phyloP scores from a whole-genome alignment of 2,329 filamentous ascomycete species.

The Calonectria multiphialidica region DNA sequence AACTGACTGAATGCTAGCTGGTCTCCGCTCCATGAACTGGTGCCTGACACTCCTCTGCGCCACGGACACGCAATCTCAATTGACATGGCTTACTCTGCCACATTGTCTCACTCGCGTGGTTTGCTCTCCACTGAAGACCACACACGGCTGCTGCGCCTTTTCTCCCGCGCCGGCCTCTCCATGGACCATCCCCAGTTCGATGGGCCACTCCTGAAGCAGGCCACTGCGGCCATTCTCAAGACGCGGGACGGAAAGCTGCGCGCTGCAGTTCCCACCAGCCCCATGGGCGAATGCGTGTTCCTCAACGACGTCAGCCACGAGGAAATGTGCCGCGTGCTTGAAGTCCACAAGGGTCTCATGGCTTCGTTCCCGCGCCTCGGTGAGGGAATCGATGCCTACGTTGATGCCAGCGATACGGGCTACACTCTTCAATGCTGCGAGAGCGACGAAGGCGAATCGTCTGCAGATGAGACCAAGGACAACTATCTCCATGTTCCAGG shows the following conservation, averaged over 20 bases:
- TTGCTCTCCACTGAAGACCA: slow-evolving; percentile 72
- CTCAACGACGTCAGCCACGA: slow-evolving; percentile 74
- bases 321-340: slow-evolving; percentile 72
- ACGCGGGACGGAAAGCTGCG: slow-evolving; percentile 77
- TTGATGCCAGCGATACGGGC: slow-evolving; percentile 77
- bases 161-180: slow-evolving; percentile 77
- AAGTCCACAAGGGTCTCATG: slow-evolving; percentile 73
- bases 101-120: slow-evolving; percentile 73
- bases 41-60: slow-evolving; percentile 75
- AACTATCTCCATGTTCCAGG: background rate
- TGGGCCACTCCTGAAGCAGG: slow-evolving; percentile 73
- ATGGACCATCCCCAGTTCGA: slow-evolving; percentile 80
- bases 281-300: slow-evolving; percentile 75
- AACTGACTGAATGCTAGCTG: slow-evolving; percentile 57
- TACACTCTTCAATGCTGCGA: slow-evolving; percentile 51
- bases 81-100: slow-evolving; percentile 82
- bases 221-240: slow-evolving; percentile 76
- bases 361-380: slow-evolving; percentile 73
- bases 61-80: slow-evolving; percentile 82
- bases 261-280: slow-evolving; percentile 73
- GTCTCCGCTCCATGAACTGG: slow-evolving; percentile 79
- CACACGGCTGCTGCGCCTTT: slow-evolving; percentile 72
- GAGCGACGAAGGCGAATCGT: background rate
- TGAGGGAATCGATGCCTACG: slow-evolving; percentile 76
- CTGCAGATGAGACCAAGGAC: background rate